These are phyloP conservation scores for Radiomyces spectabilis DNA, from an alignment of 192 early-diverging fungal genomes.

Conservation along the genomic window DNA sequence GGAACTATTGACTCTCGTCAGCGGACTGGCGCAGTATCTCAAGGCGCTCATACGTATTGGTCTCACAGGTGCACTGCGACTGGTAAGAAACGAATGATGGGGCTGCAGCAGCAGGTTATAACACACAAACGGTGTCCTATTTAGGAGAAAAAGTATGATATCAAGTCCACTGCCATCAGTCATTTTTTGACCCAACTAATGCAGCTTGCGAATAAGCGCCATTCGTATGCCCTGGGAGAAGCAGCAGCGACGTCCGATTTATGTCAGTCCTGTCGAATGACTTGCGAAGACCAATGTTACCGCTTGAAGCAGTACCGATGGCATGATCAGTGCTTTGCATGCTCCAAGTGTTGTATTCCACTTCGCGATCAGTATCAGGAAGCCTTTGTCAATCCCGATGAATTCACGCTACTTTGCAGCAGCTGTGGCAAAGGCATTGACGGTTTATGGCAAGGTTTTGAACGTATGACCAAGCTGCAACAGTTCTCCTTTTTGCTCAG, in stretches of 20 bases:
- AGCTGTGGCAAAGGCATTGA: conserved; percentile 22
- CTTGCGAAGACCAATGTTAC: conserved; percentile 84
- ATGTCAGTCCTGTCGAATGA: conserved; percentile 67
- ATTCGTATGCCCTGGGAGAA: background rate
- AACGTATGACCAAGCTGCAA: conserved; percentile 77
- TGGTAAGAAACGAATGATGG: too few species aligned
- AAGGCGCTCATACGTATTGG: conserved; percentile 89
- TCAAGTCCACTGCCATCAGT: conserved; percentile 35
- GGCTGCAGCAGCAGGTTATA: too few species aligned
- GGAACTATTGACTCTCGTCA: conserved; percentile 84
- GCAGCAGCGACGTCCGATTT: conserved; percentile 64
- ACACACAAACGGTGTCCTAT: background rate
- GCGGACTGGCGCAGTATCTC: conserved; percentile 85
- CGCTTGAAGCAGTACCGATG: conserved; percentile 55
- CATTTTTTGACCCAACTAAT: conserved; percentile 72
- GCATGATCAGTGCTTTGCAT: conserved; percentile 80
- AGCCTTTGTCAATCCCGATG: conserved; percentile 2
- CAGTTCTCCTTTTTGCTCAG: conserved; percentile 89
- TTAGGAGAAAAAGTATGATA: conserved; percentile 10
- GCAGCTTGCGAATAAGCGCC: conserved; percentile 39
- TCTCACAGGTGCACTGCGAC: conserved; percentile 80
- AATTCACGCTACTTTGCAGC: conserved; percentile 18
- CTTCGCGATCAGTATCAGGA: conserved; percentile 6
- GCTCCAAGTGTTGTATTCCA: conserved; percentile 47
- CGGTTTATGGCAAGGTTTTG: conserved; percentile 34